Conservation (phyloP, 2,329 filamentous ascomycete genomes). For the Bisporella sp. region DNA sequence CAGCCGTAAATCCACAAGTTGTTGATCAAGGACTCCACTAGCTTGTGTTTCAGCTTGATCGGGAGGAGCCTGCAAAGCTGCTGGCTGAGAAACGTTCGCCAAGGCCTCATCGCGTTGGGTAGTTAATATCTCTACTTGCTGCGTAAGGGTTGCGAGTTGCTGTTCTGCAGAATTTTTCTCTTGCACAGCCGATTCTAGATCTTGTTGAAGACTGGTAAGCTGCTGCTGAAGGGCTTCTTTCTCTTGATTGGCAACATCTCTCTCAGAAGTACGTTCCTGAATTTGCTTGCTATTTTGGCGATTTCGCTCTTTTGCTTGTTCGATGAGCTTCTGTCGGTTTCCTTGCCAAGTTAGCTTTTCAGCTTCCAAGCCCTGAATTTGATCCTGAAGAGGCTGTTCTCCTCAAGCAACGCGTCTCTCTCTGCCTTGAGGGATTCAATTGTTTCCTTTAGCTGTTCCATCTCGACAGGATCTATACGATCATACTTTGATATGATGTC, state of each 20-base stretch:
- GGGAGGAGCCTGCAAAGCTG: conserved; percentile 27
- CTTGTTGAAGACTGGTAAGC: conserved; percentile 35
- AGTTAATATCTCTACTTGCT: conserved; percentile 36
- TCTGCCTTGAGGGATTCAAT: conserved; percentile 61
- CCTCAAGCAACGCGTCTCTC: conserved; percentile 40
- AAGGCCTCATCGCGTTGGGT: conserved; percentile 39
- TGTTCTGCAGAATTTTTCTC: conserved; percentile 28
- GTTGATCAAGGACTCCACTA: conserved; percentile 47
- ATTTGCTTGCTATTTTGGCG: conserved; percentile 47
- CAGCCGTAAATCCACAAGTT: conserved; percentile 42
- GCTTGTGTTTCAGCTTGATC: conserved; percentile 28
- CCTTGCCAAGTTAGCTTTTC: conserved; percentile 48
- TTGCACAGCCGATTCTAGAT: conserved; percentile 37
- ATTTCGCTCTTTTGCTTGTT: conserved; percentile 57
- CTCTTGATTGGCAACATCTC: conserved; percentile 31
- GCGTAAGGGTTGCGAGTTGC: conserved; percentile 26
- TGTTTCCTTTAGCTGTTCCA: conserved; percentile 80
- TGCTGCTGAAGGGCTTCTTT: conserved; percentile 32
- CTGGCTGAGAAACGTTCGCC: conserved; percentile 14
- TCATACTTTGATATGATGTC: conserved; percentile 96
- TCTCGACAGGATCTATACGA: conserved; percentile 85
- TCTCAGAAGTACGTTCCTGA: conserved; percentile 42
- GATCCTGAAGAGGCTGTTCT: conserved; percentile 42
- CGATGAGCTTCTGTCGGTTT: conserved; percentile 45
- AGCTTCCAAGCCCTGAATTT: conserved; percentile 45